A percentile compares a stretch with the other conserved stretches of the same genome.
Conservation (phyloP, 2,329 filamentous ascomycete species). For the Fusarium tanahbumbuense region DNA sequence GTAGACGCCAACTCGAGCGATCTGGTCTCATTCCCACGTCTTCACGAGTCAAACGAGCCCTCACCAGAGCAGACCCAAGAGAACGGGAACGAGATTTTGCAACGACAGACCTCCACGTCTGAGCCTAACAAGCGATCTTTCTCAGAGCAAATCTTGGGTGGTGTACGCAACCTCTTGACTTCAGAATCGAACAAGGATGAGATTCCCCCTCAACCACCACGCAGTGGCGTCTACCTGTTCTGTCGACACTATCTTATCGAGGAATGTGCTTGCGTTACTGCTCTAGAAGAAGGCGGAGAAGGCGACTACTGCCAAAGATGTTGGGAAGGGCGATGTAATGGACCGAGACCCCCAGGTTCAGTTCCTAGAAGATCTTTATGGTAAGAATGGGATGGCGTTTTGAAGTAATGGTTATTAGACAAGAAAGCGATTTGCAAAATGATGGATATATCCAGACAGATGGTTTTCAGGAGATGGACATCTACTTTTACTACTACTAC, state of each 20-base stretch:
- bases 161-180: slow-evolving; percentile 24
- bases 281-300: slow-evolving; percentile 11
- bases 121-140: slow-evolving; percentile 8
- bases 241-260: slow-evolving; percentile 37
- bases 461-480: neutral
- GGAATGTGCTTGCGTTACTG: slow-evolving; percentile 31
- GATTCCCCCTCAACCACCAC: slow-evolving; percentile 28
- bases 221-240: slow-evolving; percentile 33
- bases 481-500: slow-evolving; percentile 21
- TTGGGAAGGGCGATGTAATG: slow-evolving; percentile 39
- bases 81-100: neutral
- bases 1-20: neutral
- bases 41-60: slow-evolving; percentile 14
- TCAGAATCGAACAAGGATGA: slow-evolving; percentile 12
- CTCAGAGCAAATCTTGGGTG: slow-evolving; percentile 23
- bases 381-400: slow-evolving; percentile 13
- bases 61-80: slow-evolving; percentile 8
- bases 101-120: neutral
- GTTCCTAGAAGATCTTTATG: slow-evolving; percentile 21
- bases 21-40: slow-evolving; percentile 34
- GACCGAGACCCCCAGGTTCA: slow-evolving; percentile 30
- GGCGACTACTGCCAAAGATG: slow-evolving; percentile 43
- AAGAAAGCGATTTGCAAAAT: neutral
- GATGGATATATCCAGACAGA: neutral
- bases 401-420: neutral